Evolutionary conservation across 169 alveolate genomes (phyloP).

Genomic region (Plasmodium vinckei): DNA sequence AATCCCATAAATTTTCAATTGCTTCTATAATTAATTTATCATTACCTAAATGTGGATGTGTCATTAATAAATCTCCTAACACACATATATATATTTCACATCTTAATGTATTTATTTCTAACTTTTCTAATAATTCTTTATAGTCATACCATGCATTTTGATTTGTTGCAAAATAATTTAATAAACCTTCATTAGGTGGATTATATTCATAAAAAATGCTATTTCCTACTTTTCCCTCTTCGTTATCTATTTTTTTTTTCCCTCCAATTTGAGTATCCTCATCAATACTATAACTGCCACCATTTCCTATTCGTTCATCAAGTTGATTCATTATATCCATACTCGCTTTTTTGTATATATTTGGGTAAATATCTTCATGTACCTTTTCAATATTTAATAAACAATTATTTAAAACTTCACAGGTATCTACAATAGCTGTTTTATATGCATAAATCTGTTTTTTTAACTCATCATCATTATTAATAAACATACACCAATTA

Average conservation of each 20-base stretch:
- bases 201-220: slow-evolving; percentile 55
- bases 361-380: slow-evolving; percentile 29
- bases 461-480: slow-evolving; percentile 76
- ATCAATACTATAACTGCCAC: not conserved
- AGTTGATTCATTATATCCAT: slow-evolving; percentile 3
- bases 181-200: slow-evolving; percentile 38
- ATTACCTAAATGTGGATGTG: slow-evolving; percentile 68
- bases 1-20: slow-evolving; percentile 78
- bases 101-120: slow-evolving; percentile 80
- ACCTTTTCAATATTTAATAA: slow-evolving; percentile 25
- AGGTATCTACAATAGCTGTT: slow-evolving; percentile 80
- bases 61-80: slow-evolving; percentile 79
- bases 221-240: slow-evolving; percentile 17
- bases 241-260: not conserved
- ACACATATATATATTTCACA: slow-evolving; percentile 83
- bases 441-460: slow-evolving; percentile 81
- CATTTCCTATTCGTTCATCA: slow-evolving; percentile 11
- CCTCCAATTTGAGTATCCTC: not conserved
- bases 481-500: slow-evolving; percentile 81
- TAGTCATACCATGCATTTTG: slow-evolving; percentile 67
- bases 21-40: slow-evolving; percentile 74
- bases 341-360: slow-evolving; percentile 47
- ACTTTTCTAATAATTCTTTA: slow-evolving; percentile 64
- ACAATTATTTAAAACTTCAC: slow-evolving; percentile 71
- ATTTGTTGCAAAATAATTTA: slow-evolving; percentile 34